Evolutionary conservation across 106 monocot species (phyloP).

Genomic region (Allium fistulosum): DNA sequence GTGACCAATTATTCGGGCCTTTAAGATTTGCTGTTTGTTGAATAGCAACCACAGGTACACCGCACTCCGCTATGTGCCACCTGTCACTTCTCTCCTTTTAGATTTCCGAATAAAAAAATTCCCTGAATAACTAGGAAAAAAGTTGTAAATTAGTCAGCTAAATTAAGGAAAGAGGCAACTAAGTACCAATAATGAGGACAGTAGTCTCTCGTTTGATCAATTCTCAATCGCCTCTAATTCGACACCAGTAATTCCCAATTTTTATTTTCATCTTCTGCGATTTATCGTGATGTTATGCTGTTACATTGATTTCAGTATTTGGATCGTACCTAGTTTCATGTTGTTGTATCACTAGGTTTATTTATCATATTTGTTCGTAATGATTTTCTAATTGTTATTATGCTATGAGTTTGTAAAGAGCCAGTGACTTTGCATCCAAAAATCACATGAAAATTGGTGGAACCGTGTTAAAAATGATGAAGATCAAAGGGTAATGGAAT

Average conservation of each 20-base stretch:
- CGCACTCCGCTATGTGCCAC: too few species aligned
- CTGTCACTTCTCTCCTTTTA: too few species aligned
- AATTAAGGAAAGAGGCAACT: too few species aligned
- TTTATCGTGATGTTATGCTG: not conserved
- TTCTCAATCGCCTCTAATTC: conserved; percentile 10
- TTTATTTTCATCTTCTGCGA: not conserved
- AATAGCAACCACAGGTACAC: too few species aligned
- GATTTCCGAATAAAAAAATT: too few species aligned
- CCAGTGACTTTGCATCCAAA: not conserved
- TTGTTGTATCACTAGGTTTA: not conserved
- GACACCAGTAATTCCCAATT: conserved; percentile 1
- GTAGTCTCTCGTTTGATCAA: conserved; percentile 24
- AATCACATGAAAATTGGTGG: too few species aligned
- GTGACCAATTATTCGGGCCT: too few species aligned
- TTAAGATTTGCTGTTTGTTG: too few species aligned
- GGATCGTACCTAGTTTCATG: not conserved
- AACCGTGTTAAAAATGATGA: too few species aligned
- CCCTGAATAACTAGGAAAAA: too few species aligned
- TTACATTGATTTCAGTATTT: not conserved
- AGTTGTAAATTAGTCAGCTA: too few species aligned
- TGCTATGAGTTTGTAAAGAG: not conserved
- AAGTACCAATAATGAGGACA: conserved; percentile 12
- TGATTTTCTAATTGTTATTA: not conserved
- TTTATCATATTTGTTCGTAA: not conserved
- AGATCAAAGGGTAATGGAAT: not conserved